Conservation (phyloP, 2,329 filamentous ascomycete genomes). For the Orbilia oligospora region DNA sequence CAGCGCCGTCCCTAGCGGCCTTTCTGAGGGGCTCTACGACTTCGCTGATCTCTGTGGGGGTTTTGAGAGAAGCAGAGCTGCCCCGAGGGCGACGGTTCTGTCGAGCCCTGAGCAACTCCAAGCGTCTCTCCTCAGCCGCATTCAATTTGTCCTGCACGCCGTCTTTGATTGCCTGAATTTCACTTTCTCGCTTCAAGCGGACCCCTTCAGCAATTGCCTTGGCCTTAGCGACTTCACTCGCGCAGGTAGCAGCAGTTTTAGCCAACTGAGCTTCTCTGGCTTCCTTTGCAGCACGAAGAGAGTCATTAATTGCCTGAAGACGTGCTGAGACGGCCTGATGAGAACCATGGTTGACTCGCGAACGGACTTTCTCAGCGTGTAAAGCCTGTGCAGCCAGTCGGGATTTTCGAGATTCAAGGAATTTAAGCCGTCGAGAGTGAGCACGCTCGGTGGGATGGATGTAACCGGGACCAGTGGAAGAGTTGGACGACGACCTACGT, state of each 20-base stretch:
- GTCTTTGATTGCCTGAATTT: conserved; percentile 77
- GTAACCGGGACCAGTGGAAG: conserved; percentile 78
- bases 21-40: conserved; percentile 71
- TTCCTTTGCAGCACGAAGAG: conserved; percentile 73
- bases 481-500: conserved; percentile 69
- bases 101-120: conserved; percentile 73
- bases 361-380: conserved; percentile 85
- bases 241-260: conserved; percentile 84
- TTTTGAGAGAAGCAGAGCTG: conserved; percentile 71
- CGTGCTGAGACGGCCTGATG: conserved; percentile 74
- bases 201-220: conserved; percentile 86
- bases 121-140: conserved; percentile 80
- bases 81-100: conserved; percentile 71
- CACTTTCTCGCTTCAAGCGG: conserved; percentile 83
- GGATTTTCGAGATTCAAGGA: conserved; percentile 84
- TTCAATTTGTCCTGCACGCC: conserved; percentile 86
- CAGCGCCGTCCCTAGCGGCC: conserved; percentile 62
- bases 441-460: conserved; percentile 75
- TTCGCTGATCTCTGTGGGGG: conserved; percentile 69
- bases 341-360: conserved; percentile 75
- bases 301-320: conserved; percentile 73
- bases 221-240: conserved; percentile 84
- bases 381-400: conserved; percentile 83
- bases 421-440: conserved; percentile 78
- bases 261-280: conserved; percentile 84